These are phyloP conservation scores for Arthromyces matolae DNA, from an alignment of 768 basidiomycete genomes.

Conservation along the genomic window DNA sequence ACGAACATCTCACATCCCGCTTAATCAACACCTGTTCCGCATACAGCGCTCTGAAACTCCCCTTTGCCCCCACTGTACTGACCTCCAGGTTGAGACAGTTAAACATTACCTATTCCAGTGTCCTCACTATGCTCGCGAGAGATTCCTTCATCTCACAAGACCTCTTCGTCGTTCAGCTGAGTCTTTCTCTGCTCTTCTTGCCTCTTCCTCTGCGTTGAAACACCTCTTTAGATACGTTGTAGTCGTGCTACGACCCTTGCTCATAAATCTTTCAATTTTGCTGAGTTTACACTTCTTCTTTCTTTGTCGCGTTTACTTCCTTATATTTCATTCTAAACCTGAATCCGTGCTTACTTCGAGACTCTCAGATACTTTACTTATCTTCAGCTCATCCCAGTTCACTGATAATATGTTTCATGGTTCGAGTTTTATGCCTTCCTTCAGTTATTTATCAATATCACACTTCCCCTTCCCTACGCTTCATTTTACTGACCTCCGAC, in stretches of 20 bases:
- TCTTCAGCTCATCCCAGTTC: too few species aligned
- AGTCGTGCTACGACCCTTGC: background rate
- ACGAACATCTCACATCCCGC: constrained; percentile 26
- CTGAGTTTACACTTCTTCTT: too few species aligned
- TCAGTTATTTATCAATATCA: too few species aligned
- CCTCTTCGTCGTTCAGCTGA: constrained; percentile 10
- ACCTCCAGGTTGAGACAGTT: constrained; percentile 1
- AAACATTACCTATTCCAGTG: constrained; percentile 5
- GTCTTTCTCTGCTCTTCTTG: constrained; percentile 1
- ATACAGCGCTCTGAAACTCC: constrained; percentile 15
- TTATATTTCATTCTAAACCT: too few species aligned
- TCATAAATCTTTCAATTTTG: too few species aligned
- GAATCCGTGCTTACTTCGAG: too few species aligned
- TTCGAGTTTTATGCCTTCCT: too few species aligned
- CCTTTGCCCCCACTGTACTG: constrained; percentile 16
- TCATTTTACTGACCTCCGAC: too few species aligned
- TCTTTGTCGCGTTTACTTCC: too few species aligned
- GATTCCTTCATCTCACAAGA: background rate
- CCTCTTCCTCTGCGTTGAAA: background rate
- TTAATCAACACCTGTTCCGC: constrained; percentile 27
- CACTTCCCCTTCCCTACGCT: too few species aligned
- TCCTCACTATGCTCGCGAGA: constrained; percentile 7
- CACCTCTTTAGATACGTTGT: constrained; percentile 8
- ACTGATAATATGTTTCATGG: too few species aligned
- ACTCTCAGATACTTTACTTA: too few species aligned